phyloP scores from a whole-genome alignment of 2,329 filamentous ascomycete genomes.

The Periconia sp. region DNA sequence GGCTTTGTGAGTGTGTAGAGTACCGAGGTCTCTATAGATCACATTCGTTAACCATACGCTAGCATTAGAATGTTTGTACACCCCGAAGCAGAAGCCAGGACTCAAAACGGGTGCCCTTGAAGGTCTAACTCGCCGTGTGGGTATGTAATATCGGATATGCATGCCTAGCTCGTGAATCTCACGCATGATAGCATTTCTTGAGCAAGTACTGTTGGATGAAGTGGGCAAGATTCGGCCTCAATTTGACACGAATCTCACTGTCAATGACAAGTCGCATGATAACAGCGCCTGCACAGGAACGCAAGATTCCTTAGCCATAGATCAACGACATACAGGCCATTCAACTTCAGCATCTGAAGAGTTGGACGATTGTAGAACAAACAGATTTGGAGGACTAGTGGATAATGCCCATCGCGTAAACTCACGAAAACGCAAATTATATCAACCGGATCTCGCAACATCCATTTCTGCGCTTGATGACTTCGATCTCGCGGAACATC shows the following conservation, averaged over 20 bases:
- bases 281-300: no score
- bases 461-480: constrained; percentile 27
- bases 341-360: neutral
- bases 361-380: no score
- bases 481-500: constrained; percentile 30
- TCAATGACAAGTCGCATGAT: no score
- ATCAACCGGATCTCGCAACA: constrained; percentile 17
- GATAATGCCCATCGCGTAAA: no score
- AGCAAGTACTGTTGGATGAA: constrained; percentile 37
- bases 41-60: constrained; percentile 14
- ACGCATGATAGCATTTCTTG: constrained; percentile 34
- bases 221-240: constrained; percentile 28
- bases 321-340: no score
- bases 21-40: neutral
- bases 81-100: constrained; percentile 41
- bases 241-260: no score
- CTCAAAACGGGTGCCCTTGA: constrained; percentile 42
- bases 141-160: constrained; percentile 18
- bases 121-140: constrained; percentile 40
- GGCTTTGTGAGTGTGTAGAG: constrained; percentile 36
- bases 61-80: constrained; percentile 39
- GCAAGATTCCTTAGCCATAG: no score
- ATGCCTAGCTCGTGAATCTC: constrained; percentile 8
- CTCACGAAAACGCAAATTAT: constrained; percentile 32
- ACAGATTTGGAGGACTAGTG: no score